These are phyloP conservation scores for Albifimbria verrucaria DNA, from an alignment of 2,329 filamentous ascomycete genomes.

Conservation along the genomic window DNA sequence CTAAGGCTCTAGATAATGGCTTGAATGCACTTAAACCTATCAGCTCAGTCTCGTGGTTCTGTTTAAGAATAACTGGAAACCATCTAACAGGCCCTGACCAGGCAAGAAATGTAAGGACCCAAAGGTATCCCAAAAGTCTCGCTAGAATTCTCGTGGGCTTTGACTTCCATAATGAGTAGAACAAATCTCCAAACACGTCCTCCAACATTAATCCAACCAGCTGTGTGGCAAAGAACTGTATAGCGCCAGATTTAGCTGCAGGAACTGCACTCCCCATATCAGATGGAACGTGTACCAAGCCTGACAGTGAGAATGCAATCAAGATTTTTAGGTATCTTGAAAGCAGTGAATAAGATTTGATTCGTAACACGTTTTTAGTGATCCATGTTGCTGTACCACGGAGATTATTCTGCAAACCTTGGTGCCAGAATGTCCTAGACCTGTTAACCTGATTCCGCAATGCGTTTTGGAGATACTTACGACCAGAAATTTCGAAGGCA, in stretches of 20 bases:
- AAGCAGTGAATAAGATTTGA: conserved; percentile 9
- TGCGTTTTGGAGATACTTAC: conserved; percentile 7
- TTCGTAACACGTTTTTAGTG: conserved; percentile 9
- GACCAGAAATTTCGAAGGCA: conserved; percentile 16
- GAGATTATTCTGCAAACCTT: conserved; percentile 16
- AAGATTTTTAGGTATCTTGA: conserved; percentile 14
- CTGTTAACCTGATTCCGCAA: neutral
- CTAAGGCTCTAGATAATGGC: conserved; percentile 2
- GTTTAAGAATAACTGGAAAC: conserved; percentile 15
- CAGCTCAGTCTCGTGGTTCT: conserved; percentile 11
- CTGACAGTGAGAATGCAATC: conserved; percentile 13
- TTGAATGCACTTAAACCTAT: conserved; percentile 12
- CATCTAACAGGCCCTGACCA: conserved; percentile 16
- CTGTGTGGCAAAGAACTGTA: conserved; percentile 14
- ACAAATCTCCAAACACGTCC: conserved; percentile 11
- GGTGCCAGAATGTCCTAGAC: conserved; percentile 15
- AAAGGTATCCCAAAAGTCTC: conserved; percentile 12
- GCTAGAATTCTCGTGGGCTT: conserved; percentile 1
- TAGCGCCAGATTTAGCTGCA: conserved; percentile 11
- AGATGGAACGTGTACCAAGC: conserved; percentile 12
- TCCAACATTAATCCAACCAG: conserved; percentile 15
- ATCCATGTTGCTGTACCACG: conserved; percentile 15
- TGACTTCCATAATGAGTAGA: conserved; percentile 11
- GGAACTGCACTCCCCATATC: conserved; percentile 15
- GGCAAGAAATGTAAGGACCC: conserved; percentile 16